Conservation (phyloP, 2,329 filamentous ascomycete species). For the Raffaelea deltoideospora region DNA sequence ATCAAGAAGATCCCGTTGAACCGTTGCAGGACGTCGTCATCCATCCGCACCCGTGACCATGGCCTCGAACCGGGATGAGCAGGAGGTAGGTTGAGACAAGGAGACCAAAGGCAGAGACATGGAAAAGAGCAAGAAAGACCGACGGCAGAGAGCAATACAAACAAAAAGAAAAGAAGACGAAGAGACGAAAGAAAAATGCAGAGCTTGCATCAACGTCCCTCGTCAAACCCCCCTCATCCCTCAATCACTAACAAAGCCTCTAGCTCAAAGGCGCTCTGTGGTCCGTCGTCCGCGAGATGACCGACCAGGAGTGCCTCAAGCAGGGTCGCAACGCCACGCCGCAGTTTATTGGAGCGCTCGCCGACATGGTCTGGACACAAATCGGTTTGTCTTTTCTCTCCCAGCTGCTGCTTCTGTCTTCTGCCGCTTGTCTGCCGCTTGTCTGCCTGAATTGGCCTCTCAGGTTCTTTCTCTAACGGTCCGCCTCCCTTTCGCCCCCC, state of each 20-base stretch:
- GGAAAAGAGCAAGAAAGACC: neutral
- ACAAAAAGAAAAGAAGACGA: neutral
- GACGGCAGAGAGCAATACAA: neutral
- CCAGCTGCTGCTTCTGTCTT: neutral
- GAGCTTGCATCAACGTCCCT: neutral
- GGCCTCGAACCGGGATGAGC: neutral
- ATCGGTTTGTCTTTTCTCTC: conserved; percentile 44
- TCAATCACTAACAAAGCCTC: conserved; percentile 27
- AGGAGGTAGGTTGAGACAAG: neutral
- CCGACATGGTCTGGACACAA: conserved; percentile 76
- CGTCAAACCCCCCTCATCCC: conserved; percentile 1
- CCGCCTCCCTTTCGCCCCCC: no score
- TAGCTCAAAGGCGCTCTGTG: conserved; percentile 74
- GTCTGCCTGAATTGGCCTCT: no score
- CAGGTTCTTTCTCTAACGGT: neutral
- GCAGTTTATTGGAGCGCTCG: conserved; percentile 76
- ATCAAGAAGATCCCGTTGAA: no score
- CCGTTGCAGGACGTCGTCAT: no score
- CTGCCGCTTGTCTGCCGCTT: no score
- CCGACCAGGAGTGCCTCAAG: conserved; percentile 66
- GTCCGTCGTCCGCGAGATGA: conserved; percentile 72
- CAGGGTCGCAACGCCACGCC: conserved; percentile 74
- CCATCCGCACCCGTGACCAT: no score
- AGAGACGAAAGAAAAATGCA: neutral
- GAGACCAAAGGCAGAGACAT: neutral